phyloP scores from a whole-genome alignment of 2,329 filamentous ascomycete genomes.

The Pyricularia sp. region DNA sequence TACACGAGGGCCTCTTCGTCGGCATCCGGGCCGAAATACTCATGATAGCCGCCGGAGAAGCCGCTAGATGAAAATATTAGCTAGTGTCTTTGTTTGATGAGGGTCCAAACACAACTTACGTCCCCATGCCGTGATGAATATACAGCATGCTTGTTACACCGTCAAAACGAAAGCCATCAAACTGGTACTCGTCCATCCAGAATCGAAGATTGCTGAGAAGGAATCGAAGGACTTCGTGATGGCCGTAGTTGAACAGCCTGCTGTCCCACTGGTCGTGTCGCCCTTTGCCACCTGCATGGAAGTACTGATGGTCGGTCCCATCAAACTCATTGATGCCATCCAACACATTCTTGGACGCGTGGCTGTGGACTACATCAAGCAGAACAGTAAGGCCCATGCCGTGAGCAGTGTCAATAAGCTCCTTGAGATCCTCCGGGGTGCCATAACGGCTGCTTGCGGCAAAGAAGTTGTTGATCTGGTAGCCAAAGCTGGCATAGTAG shows the following conservation, averaged over 20 bases:
- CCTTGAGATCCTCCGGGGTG: slow-evolving; percentile 87
- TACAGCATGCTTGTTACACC: slow-evolving; percentile 99
- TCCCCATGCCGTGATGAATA: slow-evolving; percentile 89
- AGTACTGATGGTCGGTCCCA: slow-evolving; percentile 89
- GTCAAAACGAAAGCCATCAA: slow-evolving; percentile 96
- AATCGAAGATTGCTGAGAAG: slow-evolving; percentile 90
- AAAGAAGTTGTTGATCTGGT: slow-evolving; percentile 98
- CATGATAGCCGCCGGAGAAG: slow-evolving; percentile 95
- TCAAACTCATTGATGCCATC: slow-evolving; percentile 96
- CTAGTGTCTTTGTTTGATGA: background rate
- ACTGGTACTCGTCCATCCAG: slow-evolving; percentile 98
- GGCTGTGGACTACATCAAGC: slow-evolving; percentile 93
- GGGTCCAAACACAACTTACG: slow-evolving; percentile 44
- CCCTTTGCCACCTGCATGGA: slow-evolving; percentile 78
- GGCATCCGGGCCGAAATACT: slow-evolving; percentile 85
- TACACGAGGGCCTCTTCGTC: slow-evolving; percentile 94
- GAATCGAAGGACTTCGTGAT: slow-evolving; percentile 92
- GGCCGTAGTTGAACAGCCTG: slow-evolving; percentile 92
- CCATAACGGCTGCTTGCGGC: slow-evolving; percentile 94
- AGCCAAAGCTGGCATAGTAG: slow-evolving; percentile 98
- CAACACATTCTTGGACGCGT: slow-evolving; percentile 93
- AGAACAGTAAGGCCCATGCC: slow-evolving; percentile 83
- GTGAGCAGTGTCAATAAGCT: slow-evolving; percentile 92
- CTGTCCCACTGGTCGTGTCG: slow-evolving; percentile 94
- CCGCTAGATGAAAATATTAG: slow-evolving; percentile 44